Evolutionary conservation across 371 early-diverging fungal genomes (phyloP), one percentile per base, ranked within the genome.

Genomic region (Syncephalastrum monosporum): DNA sequence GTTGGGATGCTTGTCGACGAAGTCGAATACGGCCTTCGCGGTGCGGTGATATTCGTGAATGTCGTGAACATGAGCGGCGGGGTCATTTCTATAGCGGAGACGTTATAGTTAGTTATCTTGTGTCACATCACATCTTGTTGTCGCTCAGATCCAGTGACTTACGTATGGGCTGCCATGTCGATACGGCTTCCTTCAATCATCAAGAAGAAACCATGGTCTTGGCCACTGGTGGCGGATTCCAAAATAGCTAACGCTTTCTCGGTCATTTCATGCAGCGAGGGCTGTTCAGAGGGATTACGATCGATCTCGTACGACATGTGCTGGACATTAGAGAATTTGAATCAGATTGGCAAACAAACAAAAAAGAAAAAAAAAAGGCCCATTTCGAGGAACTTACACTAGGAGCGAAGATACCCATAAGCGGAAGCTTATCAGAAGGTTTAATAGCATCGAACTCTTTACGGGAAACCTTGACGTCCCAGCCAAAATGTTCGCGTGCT

Each of bases 121-220:
- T 17, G 15, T 29, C 14, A 25, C 58, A 51, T 15, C 24, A 25
- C 27, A 48, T 25, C 55, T 55, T 55, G 60, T 51, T 47, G 3
- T 33, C 12, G 38, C 5, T 90, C 89, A 1, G 96, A 96, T 72
- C 95, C 97, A 65, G 12, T 51, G 10, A 27, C 57, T 57, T 76
- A 86, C 83, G 65, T 71, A 58, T 91, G 91, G 38, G 85, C 90
- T n/a, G 88, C 90, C 90, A 90, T 88, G 58, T 90, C 91, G 47
- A 98, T 98, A 27, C 94, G 72, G 46, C 91, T 90, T 1, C 98
- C 97, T 71, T 97, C 98, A 64, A 97, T 87, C 93, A 97, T 90
- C 47, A 97, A 56, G 59, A 97, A 94, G 72, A 96, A 97, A 0
- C 96, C 95, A 4, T 82, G 71, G 19, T 82, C 71, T 5, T 59